Percentiles rank a stretch among this genome's conserved stretches.
Conservation (phyloP, 2,329 filamentous ascomycete genomes). For the Aureobasidium sp. region DNA sequence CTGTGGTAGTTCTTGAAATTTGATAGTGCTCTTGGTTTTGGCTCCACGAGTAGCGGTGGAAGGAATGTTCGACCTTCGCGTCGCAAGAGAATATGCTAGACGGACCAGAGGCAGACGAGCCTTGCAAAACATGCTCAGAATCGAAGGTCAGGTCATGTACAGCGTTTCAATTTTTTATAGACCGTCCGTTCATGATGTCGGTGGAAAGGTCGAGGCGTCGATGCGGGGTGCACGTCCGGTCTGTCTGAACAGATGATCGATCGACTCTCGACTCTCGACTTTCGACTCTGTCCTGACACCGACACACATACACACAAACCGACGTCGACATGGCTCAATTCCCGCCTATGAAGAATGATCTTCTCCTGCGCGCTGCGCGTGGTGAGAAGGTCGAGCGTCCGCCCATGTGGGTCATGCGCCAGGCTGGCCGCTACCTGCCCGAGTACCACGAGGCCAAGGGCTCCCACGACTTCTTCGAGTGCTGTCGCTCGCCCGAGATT, state of each 20-base stretch:
- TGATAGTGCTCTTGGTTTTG: constrained; percentile 34
- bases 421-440: constrained; percentile 94
- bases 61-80: neutral
- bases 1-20: constrained; percentile 47
- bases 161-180: neutral
- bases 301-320: too few species aligned
- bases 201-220: neutral
- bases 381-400: constrained; percentile 91
- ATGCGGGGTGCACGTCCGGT: neutral
- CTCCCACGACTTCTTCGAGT: constrained; percentile 89
- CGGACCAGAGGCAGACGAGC: neutral
- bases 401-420: constrained; percentile 98
- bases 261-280: neutral
- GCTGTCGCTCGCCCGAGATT: constrained; percentile 87
- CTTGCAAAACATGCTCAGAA: neutral
- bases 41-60: constrained; percentile 27
- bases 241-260: neutral
- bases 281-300: neutral
- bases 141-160: neutral
- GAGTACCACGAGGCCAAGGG: constrained; percentile 97
- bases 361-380: constrained; percentile 82
- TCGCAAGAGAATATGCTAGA: neutral
- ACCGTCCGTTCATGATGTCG: neutral
- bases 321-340: constrained; percentile 46
- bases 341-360: constrained; percentile 82